Evolutionary conservation across 805 yeast species (phyloP), one percentile per base, ranked within the genome.

Genomic region (Yarrowia hollandica): DNA sequence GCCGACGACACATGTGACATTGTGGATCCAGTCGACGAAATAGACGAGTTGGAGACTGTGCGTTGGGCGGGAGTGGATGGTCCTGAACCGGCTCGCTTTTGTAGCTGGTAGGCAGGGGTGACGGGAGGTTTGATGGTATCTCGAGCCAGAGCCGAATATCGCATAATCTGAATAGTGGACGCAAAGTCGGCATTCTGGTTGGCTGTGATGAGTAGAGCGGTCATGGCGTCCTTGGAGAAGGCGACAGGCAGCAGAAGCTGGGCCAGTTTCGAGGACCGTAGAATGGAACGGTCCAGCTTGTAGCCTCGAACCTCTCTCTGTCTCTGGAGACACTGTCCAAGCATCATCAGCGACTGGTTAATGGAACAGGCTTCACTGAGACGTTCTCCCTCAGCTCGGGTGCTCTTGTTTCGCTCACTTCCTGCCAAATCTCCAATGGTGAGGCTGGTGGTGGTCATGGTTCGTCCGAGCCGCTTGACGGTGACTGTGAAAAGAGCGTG

Each of bases 361-460:
- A 80, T 78, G 54, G 76, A 74, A 52, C 78, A 74, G 15, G 81
- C 79, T 62, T 81, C 84, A 46, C 69, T 72, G 42, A 78, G 69
- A 19, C 76, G 72, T n/a, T 70, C 65, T 4, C 82, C 82, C 9
- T 70, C 69, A 0, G 82, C 77, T 58, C 72, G 73, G 1, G 83
- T 77, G 11, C 70, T 62, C 60, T 77, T 78, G 9, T 79, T 72
- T 64, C 83, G 72, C 66, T 81, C 84, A 8, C 81, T 72, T 1
- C 84, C 83, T 1, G 84, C 82, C 16, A 82, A 64, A 63, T 82
- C 84, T 0, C 79, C 80, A 38, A 82, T 67, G 0, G 80, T 77
- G 23, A 81, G 68, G 48, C 80, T 72, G 5, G 79, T 66, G 35
- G 44, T 64, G 46, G 16, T 52, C 56, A 21, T 71, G 71, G 54